Evolutionary conservation across 805 yeast species (phyloP).

Genomic region (Ogataea paraovalis): DNA sequence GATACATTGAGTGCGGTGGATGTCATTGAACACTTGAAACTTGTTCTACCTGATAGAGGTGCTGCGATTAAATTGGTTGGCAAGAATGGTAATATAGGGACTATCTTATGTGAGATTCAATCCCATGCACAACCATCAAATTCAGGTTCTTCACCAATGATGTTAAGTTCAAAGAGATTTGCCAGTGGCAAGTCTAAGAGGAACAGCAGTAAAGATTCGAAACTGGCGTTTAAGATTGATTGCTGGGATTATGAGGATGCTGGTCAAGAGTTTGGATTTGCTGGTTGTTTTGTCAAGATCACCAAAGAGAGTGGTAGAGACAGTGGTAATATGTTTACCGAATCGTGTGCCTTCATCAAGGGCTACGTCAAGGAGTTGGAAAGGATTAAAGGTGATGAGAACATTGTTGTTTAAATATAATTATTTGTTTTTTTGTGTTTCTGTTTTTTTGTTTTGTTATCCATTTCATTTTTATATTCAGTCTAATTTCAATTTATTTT

Average conservation of each 20-base stretch:
- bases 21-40: conserved; percentile 3
- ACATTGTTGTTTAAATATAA: neutral
- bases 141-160: neutral
- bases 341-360: neutral
- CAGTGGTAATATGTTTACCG: neutral
- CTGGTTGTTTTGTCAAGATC: conserved; percentile 29
- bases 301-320: conserved; percentile 10
- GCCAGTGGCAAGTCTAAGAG: neutral
- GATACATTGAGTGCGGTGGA: conserved; percentile 12
- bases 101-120: conserved; percentile 3
- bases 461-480: too few relatives aligned
- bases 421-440: too few relatives aligned
- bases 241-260: conserved; percentile 26
- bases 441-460: too few relatives aligned
- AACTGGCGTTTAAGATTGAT: conserved; percentile 18
- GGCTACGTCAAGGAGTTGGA: neutral
- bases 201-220: neutral
- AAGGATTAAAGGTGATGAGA: neutral
- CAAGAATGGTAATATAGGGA: neutral
- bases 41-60: conserved; percentile 4
- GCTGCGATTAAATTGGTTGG: conserved; percentile 1
- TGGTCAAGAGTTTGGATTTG: conserved; percentile 30
- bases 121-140: neutral
- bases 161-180: neutral
- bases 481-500: too few relatives aligned